A percentile compares a stretch with the other conserved stretches of the same genome.
These are phyloP conservation scores for Cryphonectria carpinicola DNA, from an alignment of 2,329 filamentous ascomycete species.

Conservation along the genomic window DNA sequence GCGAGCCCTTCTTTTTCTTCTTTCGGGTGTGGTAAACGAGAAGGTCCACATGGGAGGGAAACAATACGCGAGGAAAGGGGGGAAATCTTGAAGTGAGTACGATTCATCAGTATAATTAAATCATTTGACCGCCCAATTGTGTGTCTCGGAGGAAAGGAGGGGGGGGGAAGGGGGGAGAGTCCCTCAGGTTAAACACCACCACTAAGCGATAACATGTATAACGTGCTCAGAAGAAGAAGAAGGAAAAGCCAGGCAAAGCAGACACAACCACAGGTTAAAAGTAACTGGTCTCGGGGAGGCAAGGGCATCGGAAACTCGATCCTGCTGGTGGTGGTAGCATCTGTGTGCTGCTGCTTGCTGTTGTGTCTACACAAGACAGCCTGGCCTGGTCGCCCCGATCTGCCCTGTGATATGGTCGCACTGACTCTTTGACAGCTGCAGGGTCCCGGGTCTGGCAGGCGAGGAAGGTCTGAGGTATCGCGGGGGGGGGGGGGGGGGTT, in stretches of 20 bases:
- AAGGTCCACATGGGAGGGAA: neutral
- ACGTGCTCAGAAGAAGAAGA: neutral
- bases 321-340: neutral
- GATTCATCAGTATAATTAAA: neutral
- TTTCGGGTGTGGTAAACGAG: neutral
- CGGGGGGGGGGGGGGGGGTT: too few relatives aligned
- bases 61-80: neutral
- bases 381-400: neutral
- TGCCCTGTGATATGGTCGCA: neutral
- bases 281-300: neutral
- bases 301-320: neutral
- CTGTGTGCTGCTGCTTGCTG: neutral
- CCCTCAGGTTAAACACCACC: neutral
- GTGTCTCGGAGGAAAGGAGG: neutral
- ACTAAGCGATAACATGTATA: neutral
- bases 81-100: neutral
- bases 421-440: slow-evolving; percentile 10
- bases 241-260: neutral
- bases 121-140: neutral
- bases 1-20: neutral
- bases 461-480: neutral
- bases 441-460: neutral
- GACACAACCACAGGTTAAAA: neutral
- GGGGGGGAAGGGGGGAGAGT: neutral
- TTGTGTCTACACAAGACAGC: neutral